These are phyloP conservation scores for Straminergon stramineum DNA, from an alignment of 225 moss, liverwort and hornwort genomes.

Conservation along the genomic window DNA sequence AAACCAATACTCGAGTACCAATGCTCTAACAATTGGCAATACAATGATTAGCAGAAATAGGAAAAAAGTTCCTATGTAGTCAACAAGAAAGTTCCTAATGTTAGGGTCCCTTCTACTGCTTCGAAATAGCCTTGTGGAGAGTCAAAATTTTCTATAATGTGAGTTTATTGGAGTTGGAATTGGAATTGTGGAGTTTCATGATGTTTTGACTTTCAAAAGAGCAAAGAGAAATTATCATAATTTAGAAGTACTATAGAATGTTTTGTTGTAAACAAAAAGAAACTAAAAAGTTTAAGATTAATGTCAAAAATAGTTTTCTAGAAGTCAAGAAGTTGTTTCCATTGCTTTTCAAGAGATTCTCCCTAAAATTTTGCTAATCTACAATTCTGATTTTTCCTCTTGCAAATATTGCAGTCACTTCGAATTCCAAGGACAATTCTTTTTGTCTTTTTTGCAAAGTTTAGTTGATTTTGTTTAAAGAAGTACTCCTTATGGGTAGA, in stretches of 20 bases:
- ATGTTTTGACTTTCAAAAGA: neutral
- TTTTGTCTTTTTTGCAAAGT: neutral
- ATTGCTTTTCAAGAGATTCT: neutral
- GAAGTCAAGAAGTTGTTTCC: fast-evolving
- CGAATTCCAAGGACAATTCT: fast-evolving
- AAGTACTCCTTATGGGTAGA: neutral
- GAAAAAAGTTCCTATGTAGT: no score
- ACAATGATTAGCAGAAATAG: no score
- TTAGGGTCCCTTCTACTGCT: no score
- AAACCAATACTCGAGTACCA: no score
- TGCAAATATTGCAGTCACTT: fast-evolving
- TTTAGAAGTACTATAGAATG: fast-evolving
- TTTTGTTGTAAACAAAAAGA: neutral
- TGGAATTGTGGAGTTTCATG: neutral
- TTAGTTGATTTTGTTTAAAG: fast-evolving
- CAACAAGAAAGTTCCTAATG: no score
- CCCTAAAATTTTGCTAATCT: neutral
- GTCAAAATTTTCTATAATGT: no score
- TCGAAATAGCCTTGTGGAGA: no score
- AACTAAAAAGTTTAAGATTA: neutral
- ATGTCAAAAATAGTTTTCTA: fast-evolving
- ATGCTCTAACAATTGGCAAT: no score
- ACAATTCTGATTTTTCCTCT: neutral
- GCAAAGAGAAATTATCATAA: fast-evolving
- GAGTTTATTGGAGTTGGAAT: neutral